A percentile compares a stretch with the other conserved stretches of the same genome.
These are phyloP conservation scores for Lactarius tabidus DNA, from an alignment of 768 basidiomycete species.

Conservation along the genomic window DNA sequence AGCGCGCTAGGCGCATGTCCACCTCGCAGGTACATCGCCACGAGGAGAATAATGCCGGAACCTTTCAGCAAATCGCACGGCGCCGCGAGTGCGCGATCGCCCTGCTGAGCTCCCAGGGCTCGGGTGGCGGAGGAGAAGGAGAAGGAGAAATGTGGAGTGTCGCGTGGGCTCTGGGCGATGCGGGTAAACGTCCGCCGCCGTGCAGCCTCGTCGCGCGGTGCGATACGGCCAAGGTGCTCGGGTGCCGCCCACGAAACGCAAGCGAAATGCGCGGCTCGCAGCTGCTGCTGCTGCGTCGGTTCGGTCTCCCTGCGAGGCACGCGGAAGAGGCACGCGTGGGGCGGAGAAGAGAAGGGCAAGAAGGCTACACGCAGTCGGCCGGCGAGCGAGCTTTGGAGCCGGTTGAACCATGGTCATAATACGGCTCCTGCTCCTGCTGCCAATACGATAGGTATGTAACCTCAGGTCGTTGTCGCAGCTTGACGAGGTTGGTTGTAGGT, in stretches of 20 bases:
- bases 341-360: background rate
- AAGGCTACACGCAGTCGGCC: background rate
- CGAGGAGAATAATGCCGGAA: slow-evolving; percentile 61
- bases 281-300: background rate
- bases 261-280: background rate
- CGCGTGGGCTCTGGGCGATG: slow-evolving; percentile 75
- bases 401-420: too few species aligned
- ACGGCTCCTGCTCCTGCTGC: background rate
- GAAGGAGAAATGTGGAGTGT: slow-evolving; percentile 61
- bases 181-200: slow-evolving; percentile 79
- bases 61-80: slow-evolving; percentile 56
- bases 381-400: background rate
- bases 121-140: background rate
- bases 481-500: too few species aligned
- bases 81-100: slow-evolving; percentile 60
- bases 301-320: background rate
- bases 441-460: background rate
- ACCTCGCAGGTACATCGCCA: slow-evolving; percentile 56
- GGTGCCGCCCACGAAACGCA: slow-evolving; percentile 35
- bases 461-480: background rate
- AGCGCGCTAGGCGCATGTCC: slow-evolving; percentile 70
- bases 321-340: background rate
- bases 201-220: slow-evolving; percentile 84
- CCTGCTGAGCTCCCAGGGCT: slow-evolving; percentile 1
- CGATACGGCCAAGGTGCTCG: slow-evolving; percentile 74